Percentiles rank a stretch among this genome's conserved stretches.
Conservation (phyloP, 768 basidiomycete genomes). For the Lactarius quietus region DNA sequence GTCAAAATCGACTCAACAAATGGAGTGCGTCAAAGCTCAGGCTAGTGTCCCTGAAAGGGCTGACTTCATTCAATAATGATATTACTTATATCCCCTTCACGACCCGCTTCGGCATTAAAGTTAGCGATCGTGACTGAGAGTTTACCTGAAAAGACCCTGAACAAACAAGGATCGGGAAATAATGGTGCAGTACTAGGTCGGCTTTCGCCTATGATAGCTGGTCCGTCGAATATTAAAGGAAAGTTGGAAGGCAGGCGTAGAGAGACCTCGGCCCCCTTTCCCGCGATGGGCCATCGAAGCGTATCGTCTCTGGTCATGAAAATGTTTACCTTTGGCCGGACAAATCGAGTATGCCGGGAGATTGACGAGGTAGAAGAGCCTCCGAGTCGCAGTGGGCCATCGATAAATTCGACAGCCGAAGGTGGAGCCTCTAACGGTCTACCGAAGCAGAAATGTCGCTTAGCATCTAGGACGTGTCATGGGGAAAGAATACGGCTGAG, state of each 20-base stretch:
- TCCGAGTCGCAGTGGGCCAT: constrained; percentile 42
- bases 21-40: background rate
- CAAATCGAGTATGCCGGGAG: constrained; percentile 9
- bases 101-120: background rate
- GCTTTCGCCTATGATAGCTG: constrained; percentile 33
- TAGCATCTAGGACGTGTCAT: background rate
- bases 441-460: background rate
- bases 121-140: background rate
- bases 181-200: background rate
- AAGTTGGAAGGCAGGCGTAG: constrained; percentile 21
- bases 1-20: background rate
- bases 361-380: constrained; percentile 34
- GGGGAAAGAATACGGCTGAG: background rate
- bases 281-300: constrained; percentile 19
- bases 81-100: background rate
- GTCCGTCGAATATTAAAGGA: constrained; percentile 45
- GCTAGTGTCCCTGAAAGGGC: background rate
- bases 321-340: constrained; percentile 19
- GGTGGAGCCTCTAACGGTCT: background rate
- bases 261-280: constrained; percentile 22
- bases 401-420: constrained; percentile 36
- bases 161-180: background rate
- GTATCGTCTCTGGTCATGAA: constrained; percentile 21
- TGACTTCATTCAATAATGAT: background rate
- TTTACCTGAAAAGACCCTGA: background rate